Evolutionary conservation across 108 stramenopile genomes (phyloP), one percentile per base, ranked within the genome.

Genomic region (Asterionellopsis glacialis): DNA sequence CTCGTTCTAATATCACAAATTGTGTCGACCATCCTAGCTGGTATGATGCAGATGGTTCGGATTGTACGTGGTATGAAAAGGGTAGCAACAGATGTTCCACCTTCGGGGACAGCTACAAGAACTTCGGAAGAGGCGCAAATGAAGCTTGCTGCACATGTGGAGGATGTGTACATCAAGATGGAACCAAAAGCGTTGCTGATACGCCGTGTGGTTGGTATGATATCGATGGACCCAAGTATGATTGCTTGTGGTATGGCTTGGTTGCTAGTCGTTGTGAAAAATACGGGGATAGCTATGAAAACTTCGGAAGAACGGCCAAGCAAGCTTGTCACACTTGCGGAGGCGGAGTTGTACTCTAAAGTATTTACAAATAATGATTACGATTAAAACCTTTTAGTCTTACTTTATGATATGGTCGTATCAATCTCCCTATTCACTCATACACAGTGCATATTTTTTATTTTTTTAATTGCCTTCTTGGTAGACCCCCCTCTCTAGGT

Each of bases 261-360:
- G 52, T 21, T 24, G 26, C 47, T 7, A 48, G 53, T 33, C 16
- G 28, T 11, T 63, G 63, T 19, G 51, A 18, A 3, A 22, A 1
- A 16, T 63, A 63, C 26, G 63, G 63, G 4, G 38, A 63, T 19
- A 22, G 28, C 23, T 52, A 9, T 28, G 51, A 40, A 23, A 63
- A 54, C 51, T 39, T 50, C 10, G 63, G 63, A 28, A 14, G 7
- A 13, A 63, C 51, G 5, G 63, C 63, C n/a, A 63, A 53, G 28
- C 14, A 33, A 21, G 53, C 51, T 14, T 63, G 63, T 53, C 53
- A 51, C 28, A 22, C 39, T 6, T 63, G 63, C 53, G 63, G 63
- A 19, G 56, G 26, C 19, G 56, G 39, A 7, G 33, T 33, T 33
- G 33, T 33, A 33, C 33, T 33, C 33, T 33, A 33, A 33, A n/a